Conservation (phyloP, 164 flowering plant species). For the Magnolia officinalis region DNA sequence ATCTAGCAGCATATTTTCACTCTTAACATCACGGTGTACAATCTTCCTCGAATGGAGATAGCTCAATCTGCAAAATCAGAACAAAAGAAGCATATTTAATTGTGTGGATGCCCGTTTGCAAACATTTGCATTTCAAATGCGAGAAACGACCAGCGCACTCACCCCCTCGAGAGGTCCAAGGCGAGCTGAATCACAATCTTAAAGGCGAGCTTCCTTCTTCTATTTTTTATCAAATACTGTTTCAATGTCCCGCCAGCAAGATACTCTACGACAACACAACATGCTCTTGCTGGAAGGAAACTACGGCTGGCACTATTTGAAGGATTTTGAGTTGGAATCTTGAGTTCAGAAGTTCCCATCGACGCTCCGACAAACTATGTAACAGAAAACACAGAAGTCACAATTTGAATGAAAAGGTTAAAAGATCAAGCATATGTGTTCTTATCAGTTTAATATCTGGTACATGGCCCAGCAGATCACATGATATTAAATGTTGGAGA, state of each 20-base stretch:
- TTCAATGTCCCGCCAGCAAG: conserved; percentile 79
- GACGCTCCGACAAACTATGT: conserved; percentile 90
- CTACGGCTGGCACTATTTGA: conserved; percentile 20
- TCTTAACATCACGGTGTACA: conserved; percentile 85
- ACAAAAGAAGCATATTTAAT: not conserved
- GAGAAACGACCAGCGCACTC: not conserved
- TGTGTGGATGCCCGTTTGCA: not conserved
- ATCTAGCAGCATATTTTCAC: conserved; percentile 77
- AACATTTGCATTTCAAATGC: not conserved
- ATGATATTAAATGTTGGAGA: too few species aligned
- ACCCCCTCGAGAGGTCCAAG: conserved; percentile 30
- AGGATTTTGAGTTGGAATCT: conserved; percentile 46
- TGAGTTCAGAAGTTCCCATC: conserved; percentile 82
- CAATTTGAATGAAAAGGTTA: not conserved
- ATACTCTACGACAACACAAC: conserved; percentile 95
- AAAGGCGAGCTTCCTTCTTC: conserved; percentile 21
- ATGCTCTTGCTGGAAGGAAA: conserved; percentile 64
- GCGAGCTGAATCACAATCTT: conserved; percentile 27
- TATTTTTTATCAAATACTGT: conserved; percentile 18
- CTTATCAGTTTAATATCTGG: not conserved
- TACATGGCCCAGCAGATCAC: too few species aligned
- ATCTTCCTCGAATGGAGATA: conserved; percentile 80
- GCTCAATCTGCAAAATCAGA: conserved; percentile 49
- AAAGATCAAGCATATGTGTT: too few species aligned
- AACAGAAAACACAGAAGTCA: conserved; percentile 1